phyloP scores from a whole-genome alignment of 768 basidiomycete species.

The button mushroom (Agaricus bisporus) region DNA sequence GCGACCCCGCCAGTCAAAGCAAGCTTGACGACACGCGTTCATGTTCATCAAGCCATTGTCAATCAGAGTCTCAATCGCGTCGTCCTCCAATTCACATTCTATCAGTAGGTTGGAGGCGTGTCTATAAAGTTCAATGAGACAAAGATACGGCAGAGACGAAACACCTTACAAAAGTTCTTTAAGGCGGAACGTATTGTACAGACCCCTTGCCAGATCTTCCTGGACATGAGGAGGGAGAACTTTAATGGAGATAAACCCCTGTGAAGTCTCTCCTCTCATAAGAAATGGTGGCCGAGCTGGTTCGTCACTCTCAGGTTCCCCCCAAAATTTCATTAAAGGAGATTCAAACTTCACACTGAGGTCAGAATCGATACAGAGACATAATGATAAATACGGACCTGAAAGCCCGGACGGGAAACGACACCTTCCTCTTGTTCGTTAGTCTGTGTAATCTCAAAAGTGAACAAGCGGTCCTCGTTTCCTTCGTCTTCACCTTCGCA shows the following conservation, averaged over 20 bases:
- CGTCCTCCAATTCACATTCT: neutral
- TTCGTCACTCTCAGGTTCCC: neutral
- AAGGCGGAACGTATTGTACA: neutral
- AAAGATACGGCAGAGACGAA: neutral
- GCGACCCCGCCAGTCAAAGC: neutral
- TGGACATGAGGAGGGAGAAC: neutral
- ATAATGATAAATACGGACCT: constrained; percentile 22
- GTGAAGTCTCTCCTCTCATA: neutral
- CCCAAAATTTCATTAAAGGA: neutral
- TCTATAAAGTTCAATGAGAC: neutral
- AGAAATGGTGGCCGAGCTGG: neutral
- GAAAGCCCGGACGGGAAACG: constrained; percentile 35
- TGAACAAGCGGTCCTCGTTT: constrained; percentile 46
- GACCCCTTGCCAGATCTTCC: neutral
- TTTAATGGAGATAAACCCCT: constrained; percentile 2
- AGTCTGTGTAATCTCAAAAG: constrained; percentile 48
- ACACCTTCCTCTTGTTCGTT: constrained; percentile 51
- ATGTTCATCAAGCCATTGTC: neutral
- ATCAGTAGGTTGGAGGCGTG: neutral
- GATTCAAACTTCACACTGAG: neutral
- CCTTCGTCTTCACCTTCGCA: constrained; percentile 28
- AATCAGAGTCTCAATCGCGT: neutral
- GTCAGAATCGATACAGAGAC: too few species aligned
- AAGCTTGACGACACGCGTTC: neutral
- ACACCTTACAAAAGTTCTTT: neutral